These are phyloP conservation scores for Suillus variegatus DNA, from an alignment of 768 basidiomycete genomes.

Conservation along the genomic window DNA sequence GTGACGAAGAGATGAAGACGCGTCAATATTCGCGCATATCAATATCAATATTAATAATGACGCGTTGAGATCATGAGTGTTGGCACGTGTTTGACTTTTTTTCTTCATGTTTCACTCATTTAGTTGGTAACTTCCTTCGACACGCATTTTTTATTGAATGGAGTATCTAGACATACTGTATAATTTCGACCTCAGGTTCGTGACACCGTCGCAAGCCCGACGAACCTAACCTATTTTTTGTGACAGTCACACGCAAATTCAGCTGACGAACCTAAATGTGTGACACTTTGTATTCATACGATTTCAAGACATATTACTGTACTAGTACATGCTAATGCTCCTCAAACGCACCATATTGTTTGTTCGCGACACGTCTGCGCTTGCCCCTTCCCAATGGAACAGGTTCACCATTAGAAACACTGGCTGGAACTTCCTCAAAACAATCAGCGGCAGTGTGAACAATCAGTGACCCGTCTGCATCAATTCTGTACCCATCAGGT, in stretches of 20 bases:
- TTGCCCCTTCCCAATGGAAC: background rate
- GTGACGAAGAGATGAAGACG: too few species aligned
- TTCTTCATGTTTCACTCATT: too few species aligned
- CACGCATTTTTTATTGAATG: too few species aligned
- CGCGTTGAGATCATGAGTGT: too few species aligned
- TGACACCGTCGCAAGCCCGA: background rate
- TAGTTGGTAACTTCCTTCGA: too few species aligned
- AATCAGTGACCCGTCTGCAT: background rate
- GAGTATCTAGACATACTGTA: background rate
- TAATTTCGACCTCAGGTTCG: background rate
- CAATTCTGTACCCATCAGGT: conserved; percentile 1
- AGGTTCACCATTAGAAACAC: too few species aligned
- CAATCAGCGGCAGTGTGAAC: background rate
- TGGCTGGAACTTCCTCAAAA: background rate
- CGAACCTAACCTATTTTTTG: background rate
- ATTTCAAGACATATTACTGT: too few species aligned
- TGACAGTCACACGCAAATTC: background rate
- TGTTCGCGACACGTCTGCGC: background rate
- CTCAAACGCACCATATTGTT: background rate
- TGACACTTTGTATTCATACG: background rate
- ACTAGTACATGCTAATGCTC: background rate
- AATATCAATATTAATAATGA: too few species aligned
- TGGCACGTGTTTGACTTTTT: too few species aligned
- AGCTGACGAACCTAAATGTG: background rate
- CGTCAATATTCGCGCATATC: too few species aligned